Conservation (phyloP, 495 filamentous ascomycete species). For the Xylaria telfairii region DNA sequence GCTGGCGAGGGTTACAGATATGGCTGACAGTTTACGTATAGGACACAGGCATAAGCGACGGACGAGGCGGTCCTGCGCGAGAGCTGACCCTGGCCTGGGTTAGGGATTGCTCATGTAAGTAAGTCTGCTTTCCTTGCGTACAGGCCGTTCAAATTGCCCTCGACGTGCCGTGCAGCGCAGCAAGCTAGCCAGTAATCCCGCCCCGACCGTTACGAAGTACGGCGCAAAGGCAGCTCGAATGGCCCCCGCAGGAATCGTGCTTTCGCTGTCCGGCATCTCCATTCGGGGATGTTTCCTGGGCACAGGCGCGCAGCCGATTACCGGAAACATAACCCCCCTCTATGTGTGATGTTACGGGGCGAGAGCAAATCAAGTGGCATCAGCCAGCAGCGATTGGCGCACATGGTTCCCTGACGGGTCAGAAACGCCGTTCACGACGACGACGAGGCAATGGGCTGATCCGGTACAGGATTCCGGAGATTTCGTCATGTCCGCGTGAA, state of each 20-base stretch:
- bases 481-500: slow-evolving; percentile 5
- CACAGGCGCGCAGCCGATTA: slow-evolving; percentile 15
- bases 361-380: neutral
- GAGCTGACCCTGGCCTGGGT: slow-evolving; percentile 3
- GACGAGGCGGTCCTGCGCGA: neutral
- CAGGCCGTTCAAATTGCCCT: neutral
- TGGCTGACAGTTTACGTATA: neutral
- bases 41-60: neutral
- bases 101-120: neutral
- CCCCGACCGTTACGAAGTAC: slow-evolving; percentile 20
- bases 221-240: slow-evolving; percentile 2
- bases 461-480: slow-evolving; percentile 16
- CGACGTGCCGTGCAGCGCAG: neutral
- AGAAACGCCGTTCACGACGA: neutral
- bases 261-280: slow-evolving; percentile 25
- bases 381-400: slow-evolving; percentile 7
- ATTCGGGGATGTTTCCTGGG: slow-evolving; percentile 9
- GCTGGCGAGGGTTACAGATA: neutral
- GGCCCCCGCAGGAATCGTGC: slow-evolving; percentile 9
- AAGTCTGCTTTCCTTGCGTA: neutral
- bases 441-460: slow-evolving; percentile 17
- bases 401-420: neutral
- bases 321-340: slow-evolving; percentile 12
- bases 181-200: slow-evolving; percentile 3
- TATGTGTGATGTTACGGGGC: slow-evolving; percentile 8